Base-by-base conservation (phyloP, 2,329 filamentous ascomycete genomes). In the Colletotrichum musae region DNA sequence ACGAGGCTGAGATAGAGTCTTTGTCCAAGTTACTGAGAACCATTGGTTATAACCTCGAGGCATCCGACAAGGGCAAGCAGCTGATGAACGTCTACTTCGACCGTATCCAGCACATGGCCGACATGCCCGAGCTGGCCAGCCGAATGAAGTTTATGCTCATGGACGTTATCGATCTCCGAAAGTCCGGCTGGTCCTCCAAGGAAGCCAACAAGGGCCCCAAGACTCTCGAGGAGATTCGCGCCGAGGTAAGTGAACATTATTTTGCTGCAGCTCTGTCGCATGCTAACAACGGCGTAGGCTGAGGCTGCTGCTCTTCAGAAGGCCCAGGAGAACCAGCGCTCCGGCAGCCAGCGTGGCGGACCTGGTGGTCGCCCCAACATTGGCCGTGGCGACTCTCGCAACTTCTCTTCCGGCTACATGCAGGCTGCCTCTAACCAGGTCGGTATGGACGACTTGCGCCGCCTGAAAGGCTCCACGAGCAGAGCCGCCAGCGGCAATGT, bases 91-190 rank as follows among this genome's bases (percentile, higher is more conserved):
- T 91, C 51, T 99, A 99, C 89, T 99, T 99, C 82, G 84, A 89
- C 71, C 93, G 96, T 71, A 98, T 99, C 75, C 87, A 93, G 75
- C 87, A 86, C 74, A 95, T 97, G 87, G 87, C 95, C 70, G 90
- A 95, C 28, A 91, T 93, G 70, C 91, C 92, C 13, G 92, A 93
- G 39, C 87, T 99, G 26, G 91, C 92, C 58, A 98, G 94, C 82
- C 92, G 96, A 86, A 87, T 98, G 74, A 91, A 89, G 79, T 99
- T 98, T 84, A 98, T 99, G 96, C 88, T 99, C 70, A 90, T 98
- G 91, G 96, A 99, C 78, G 89, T 97, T 64, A 80, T 97, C 66
- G 96, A 99, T 79, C 86, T 99, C 73, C 92, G 96, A 74, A 89
- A 82, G 78, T 84, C 86, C 60, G 86, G 88, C 78, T 99, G 96